phyloP scores from a whole-genome alignment of 2,329 filamentous ascomycete species.

The Raffaelea ambrosiae region DNA sequence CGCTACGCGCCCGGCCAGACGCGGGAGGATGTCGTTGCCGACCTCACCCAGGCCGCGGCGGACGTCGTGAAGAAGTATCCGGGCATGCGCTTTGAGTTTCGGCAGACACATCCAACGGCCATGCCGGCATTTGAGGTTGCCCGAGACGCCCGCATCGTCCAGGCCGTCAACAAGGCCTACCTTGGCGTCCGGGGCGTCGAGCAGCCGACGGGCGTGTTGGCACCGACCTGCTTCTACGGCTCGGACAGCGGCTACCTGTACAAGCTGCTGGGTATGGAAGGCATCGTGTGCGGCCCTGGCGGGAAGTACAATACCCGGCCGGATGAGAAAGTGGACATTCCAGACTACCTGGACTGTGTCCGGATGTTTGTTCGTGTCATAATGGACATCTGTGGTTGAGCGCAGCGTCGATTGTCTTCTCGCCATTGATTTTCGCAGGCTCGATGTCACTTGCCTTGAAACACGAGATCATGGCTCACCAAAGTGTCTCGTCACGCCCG shows the following conservation, averaged over 20 bases:
- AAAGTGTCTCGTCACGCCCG: no score
- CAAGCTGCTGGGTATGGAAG: conserved; percentile 17
- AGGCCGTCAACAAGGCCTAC: conserved; percentile 16
- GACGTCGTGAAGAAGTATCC: conserved; percentile 11
- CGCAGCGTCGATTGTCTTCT: no score
- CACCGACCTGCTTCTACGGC: conserved; percentile 18
- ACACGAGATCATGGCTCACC: no score
- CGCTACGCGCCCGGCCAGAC: conserved; percentile 18
- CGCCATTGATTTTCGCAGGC: no score
- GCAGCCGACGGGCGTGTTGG: conserved; percentile 17
- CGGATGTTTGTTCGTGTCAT: conserved; percentile 19
- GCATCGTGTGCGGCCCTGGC: conserved; percentile 18
- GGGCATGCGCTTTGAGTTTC: conserved; percentile 16
- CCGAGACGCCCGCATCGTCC: conserved; percentile 12
- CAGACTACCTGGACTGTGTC: conserved; percentile 19
- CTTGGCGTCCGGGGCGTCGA: conserved; percentile 5
- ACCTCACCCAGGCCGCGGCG: conserved; percentile 12
- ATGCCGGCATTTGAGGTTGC: conserved; percentile 18
- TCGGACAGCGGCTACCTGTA: conserved; percentile 18
- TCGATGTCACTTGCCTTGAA: no score
- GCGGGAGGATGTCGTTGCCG: conserved; percentile 16
- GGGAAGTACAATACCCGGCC: conserved; percentile 19
- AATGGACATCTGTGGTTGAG: conserved; percentile 18
- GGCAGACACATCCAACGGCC: conserved; percentile 14
- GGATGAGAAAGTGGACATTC: conserved; percentile 18